A percentile compares a stretch with the other conserved stretches of the same genome.
These are phyloP conservation scores for Diutina rugosa DNA, from an alignment of 1,139 yeast species.

Conservation along the genomic window DNA sequence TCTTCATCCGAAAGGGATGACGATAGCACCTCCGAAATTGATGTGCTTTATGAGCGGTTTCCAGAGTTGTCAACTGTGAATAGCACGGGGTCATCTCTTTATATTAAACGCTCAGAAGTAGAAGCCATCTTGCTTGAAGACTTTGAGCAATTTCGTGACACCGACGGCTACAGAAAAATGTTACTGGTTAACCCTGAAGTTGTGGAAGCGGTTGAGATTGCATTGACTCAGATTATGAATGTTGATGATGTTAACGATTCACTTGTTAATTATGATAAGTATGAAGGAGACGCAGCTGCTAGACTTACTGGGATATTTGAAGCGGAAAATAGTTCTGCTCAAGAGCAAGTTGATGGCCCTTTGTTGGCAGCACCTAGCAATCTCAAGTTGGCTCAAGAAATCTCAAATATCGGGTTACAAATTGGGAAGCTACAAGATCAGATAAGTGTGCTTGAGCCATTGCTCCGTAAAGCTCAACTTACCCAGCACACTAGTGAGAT, in stretches of 20 bases:
- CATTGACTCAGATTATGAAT: slow-evolving; percentile 49
- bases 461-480: slow-evolving; percentile 68
- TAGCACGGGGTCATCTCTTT: slow-evolving; percentile 8
- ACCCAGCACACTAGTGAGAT: slow-evolving; percentile 64
- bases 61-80: neutral
- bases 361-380: slow-evolving; percentile 58
- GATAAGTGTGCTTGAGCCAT: slow-evolving; percentile 46
- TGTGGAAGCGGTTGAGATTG: slow-evolving; percentile 39
- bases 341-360: slow-evolving; percentile 5
- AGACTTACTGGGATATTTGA: slow-evolving; percentile 8
- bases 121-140: slow-evolving; percentile 44
- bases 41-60: neutral
- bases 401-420: slow-evolving; percentile 39
- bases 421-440: slow-evolving; percentile 56
- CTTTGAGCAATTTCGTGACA: slow-evolving; percentile 31
- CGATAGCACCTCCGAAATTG: neutral
- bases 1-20: neutral
- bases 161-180: slow-evolving; percentile 4
- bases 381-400: slow-evolving; percentile 54
- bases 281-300: slow-evolving; percentile 15
- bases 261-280: slow-evolving; percentile 6
- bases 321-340: neutral
- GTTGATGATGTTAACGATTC: neutral
- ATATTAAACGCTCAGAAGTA: slow-evolving; percentile 39
- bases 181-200: neutral